Evolutionary conservation across 2,329 filamentous ascomycete genomes (phyloP), one percentile per base, ranked within the genome.

Genomic region (Colletotrichum somersetense): DNA sequence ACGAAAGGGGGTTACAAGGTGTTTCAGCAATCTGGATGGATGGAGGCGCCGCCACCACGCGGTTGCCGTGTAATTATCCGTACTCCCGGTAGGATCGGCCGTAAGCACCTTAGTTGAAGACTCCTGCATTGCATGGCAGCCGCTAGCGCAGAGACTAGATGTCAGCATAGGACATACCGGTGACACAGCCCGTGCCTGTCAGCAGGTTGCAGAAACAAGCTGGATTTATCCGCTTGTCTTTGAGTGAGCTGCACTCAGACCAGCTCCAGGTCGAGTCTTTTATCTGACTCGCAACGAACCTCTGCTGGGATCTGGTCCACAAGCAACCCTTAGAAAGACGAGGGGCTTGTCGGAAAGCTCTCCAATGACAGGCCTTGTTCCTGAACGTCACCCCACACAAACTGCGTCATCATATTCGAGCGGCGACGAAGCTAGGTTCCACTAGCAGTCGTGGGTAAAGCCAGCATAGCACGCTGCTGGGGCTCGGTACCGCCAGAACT

Each of bases 151-250:
- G 40, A 35, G 20, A n/a, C 44, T 2, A 20, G 42, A 33, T 14
- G 35, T 11, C 40, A 26, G 23, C 14, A 20, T 33, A 23, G 5
- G 3, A 40, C 23, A 4, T 40, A 38, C 35, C 35, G 35, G 35
- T 4, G 30, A 30, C 4, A 30, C 16, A 35, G 6, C 35, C 12
- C 33, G 35, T 67, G 55, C 38, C 23, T 33, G 50, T 71, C 56
- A 71, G 68, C 64, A 62, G 46, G 64, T 67, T 53, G 64, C 64
- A 71, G 62, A 30, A 48, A 48, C 26, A 23, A 53, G 46, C 26
- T 33, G 2, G 7, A 5, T 4, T 59, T 26, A 30, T 30, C 30
- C 30, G 30, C 30, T 30, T 5, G 30, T 30, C 30, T 30, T 30
- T 30, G 30, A 30, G 30, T 30, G 30, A 30, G 30, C 30, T 4